phyloP scores from a whole-genome alignment of 2,329 filamentous ascomycete genomes.

The Sphaerulina vaccinii region DNA sequence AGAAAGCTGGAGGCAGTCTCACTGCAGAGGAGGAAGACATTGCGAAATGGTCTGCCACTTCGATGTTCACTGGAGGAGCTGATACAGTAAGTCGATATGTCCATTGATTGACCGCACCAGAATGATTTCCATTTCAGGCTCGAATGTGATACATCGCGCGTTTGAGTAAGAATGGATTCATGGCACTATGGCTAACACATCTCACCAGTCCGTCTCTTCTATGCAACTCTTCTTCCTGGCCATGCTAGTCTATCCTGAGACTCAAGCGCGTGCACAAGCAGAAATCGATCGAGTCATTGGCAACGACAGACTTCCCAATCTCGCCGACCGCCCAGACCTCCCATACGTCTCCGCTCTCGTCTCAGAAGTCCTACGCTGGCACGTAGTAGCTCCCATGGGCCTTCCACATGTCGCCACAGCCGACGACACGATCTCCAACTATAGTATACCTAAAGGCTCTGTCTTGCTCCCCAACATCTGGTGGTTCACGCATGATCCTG shows the following conservation, averaged over 20 bases:
- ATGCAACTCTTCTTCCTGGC: conserved; percentile 40
- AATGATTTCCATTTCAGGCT: too few relatives aligned
- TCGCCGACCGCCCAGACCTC: conserved; percentile 32
- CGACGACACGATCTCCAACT: conserved; percentile 43
- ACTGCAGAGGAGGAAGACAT: conserved; percentile 35
- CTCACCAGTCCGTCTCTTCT: conserved; percentile 8
- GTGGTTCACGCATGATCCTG: conserved; percentile 38
- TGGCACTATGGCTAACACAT: too few relatives aligned
- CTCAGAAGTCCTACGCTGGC: conserved; percentile 39
- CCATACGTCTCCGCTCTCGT: conserved; percentile 37
- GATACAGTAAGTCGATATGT: conserved; percentile 34
- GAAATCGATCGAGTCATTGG: conserved; percentile 36
- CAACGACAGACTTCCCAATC: conserved; percentile 29
- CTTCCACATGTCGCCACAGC: conserved; percentile 44
- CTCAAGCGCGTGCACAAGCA: conserved; percentile 33
- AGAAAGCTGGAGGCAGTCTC: conserved; percentile 27
- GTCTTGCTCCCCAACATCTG: conserved; percentile 40
- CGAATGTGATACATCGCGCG: too few relatives aligned
- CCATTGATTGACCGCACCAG: conserved; percentile 6
- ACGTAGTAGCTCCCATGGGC: conserved; percentile 32
- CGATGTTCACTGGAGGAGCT: conserved; percentile 45
- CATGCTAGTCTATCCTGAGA: conserved; percentile 32
- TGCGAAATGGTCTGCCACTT: conserved; percentile 45
- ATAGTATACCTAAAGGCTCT: conserved; percentile 42
- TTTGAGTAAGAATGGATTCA: too few relatives aligned